Evolutionary conservation across 345 rosid species (phyloP), one percentile per base, ranked within the genome.

Genomic region (Brassica carinata): DNA sequence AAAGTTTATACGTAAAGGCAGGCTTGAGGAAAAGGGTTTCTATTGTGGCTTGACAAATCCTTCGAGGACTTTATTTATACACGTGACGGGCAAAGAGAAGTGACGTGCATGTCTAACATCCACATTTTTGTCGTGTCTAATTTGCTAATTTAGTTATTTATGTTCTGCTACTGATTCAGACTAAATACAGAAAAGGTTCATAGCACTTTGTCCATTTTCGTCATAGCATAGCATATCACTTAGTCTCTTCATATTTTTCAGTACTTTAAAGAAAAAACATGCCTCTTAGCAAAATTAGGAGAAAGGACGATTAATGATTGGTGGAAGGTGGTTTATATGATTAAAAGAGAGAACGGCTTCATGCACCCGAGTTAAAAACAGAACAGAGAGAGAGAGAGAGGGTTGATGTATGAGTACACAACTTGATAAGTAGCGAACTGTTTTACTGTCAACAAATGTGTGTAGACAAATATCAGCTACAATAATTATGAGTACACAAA

Each of bases 81-180:
- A 63, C 69, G 58, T 72, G 76, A 77, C 0, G n/a, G 0, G 27
- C 5, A 45, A 31, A 71, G 9, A 30, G 55, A 29, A 62, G 36
- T 64, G 66, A 71, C 76, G 81, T 78, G 81, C 59, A 64, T 51
- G 64, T 53, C 58, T 78, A 0, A 34, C 57, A 72, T 78, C 81
- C 76, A 78, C 76, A 71, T 34, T n/a, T 51, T 1, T 27, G 67
- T 68, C 31, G 68, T 76, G 61, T 55, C 61, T 69, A 77, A 27
- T 59, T 69, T 59, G 74, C 23, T 59, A 68, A 68, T 40, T 17
- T 59, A 67, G 8, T 65, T 63, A 63, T 5, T 63, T 13, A 62
- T 63, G 40, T 30, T 64, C 23, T 33, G 43, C 13, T 65, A 3
- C 26, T 65, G 27, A 65, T 33, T 15, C 15, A 27, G 40, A 29